Percentiles rank a stretch among this genome's conserved stretches.
phyloP scores from a whole-genome alignment of 73 alveolate species.

The Paramecium sexaurelia region DNA sequence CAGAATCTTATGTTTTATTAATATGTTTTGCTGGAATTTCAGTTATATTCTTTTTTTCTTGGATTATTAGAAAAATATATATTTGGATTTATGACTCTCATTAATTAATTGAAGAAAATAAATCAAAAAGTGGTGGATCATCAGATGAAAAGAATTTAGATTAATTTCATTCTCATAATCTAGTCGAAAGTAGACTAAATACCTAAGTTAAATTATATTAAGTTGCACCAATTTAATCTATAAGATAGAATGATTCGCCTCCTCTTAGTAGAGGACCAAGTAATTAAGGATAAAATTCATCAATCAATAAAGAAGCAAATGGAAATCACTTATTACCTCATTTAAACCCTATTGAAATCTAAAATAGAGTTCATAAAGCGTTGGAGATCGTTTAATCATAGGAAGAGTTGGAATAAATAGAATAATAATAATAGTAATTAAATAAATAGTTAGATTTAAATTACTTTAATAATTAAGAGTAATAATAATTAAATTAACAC shows the following conservation, averaged over 20 bases:
- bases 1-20: conserved; percentile 41
- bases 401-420: background rate
- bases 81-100: background rate
- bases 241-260: conserved; percentile 10
- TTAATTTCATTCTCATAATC: background rate
- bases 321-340: background rate
- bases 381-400: background rate
- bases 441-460: background rate
- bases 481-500: background rate
- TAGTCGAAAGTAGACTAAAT: conserved; percentile 46
- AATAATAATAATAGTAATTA: background rate
- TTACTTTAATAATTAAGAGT: background rate
- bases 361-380: conserved; percentile 16
- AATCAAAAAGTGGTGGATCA: background rate
- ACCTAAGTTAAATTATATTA: background rate
- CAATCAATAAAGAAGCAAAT: background rate
- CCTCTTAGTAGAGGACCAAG: background rate
- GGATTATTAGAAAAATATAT: background rate
- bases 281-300: background rate
- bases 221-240: conserved; percentile 23
- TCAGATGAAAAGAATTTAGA: background rate
- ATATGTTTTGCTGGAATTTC: background rate
- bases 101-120: background rate
- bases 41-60: background rate
- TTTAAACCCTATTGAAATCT: background rate